A percentile compares a stretch with the other conserved stretches of the same genome.
phyloP scores from a whole-genome alignment of 129 eudicot species.

The Tagetes patula region DNA sequence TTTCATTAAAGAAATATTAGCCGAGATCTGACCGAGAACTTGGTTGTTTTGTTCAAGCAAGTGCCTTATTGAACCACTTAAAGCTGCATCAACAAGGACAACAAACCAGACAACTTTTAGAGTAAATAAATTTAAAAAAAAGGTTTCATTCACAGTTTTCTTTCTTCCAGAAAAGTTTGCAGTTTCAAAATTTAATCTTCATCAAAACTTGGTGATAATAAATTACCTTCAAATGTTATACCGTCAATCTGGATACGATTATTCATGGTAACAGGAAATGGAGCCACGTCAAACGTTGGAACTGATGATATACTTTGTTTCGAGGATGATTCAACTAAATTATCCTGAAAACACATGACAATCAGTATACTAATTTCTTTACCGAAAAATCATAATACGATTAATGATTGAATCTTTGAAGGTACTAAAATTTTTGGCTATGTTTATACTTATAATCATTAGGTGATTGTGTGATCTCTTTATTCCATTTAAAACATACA shows the following conservation, averaged over 20 bases:
- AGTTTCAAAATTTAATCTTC: not conserved
- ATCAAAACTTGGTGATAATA: not conserved
- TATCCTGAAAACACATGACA: slow-evolving; percentile 49
- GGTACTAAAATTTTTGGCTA: not conserved
- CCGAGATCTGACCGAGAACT: slow-evolving; percentile 60
- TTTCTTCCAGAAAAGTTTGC: not conserved
- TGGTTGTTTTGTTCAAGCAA: slow-evolving; percentile 73
- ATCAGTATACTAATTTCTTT: slow-evolving; percentile 29
- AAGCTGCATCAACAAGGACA: slow-evolving; percentile 47
- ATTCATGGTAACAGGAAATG: slow-evolving; percentile 54
- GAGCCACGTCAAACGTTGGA: slow-evolving; percentile 50
- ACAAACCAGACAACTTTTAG: slow-evolving; percentile 5
- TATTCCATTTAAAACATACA: slow-evolving; percentile 8
- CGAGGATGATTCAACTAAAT: slow-evolving; percentile 52
- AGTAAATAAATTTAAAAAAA: not conserved
- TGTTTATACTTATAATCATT: too few relatives aligned
- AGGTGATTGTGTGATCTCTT: not conserved
- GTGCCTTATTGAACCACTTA: slow-evolving; percentile 56
- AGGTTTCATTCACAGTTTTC: not conserved
- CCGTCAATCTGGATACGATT: slow-evolving; percentile 43
- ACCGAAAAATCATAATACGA: not conserved
- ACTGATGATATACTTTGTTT: slow-evolving; percentile 50
- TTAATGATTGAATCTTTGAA: not conserved
- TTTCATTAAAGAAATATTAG: slow-evolving; percentile 72
- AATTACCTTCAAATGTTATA: slow-evolving; percentile 56